Percentiles rank a stretch among this genome's conserved stretches.
Conservation (phyloP, 2,329 filamentous ascomycete species). For the Monilinia polystroma region DNA sequence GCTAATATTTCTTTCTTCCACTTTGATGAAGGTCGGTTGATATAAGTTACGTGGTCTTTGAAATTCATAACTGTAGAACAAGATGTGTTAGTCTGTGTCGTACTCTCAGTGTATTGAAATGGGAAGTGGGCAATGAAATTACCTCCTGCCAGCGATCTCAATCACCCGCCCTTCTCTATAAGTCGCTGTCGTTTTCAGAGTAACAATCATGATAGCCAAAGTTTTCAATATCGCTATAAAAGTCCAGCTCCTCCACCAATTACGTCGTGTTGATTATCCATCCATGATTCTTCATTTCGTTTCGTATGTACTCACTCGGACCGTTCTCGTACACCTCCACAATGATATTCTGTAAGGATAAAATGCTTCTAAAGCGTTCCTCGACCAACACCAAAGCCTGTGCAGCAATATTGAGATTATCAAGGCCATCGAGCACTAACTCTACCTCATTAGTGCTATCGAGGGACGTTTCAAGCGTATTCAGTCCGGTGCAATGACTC, state of each 20-base stretch:
- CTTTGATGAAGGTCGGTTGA: neutral
- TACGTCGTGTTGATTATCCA: constrained; percentile 31
- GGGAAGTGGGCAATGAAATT: neutral
- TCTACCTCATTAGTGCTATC: constrained; percentile 18
- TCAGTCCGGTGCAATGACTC: constrained; percentile 28
- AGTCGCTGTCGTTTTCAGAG: constrained; percentile 16
- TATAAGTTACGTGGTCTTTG: neutral
- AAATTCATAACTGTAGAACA: neutral
- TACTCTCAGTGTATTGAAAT: neutral
- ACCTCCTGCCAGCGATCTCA: neutral
- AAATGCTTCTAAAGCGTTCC: constrained; percentile 33
- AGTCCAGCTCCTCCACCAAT: constrained; percentile 25
- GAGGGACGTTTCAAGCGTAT: constrained; percentile 26
- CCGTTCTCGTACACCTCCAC: constrained; percentile 30
- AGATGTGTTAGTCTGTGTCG: neutral
- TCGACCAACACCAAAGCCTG: constrained; percentile 29
- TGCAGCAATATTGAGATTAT: constrained; percentile 23
- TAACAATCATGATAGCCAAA: constrained; percentile 12
- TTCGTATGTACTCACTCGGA: constrained; percentile 28
- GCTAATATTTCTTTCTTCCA: neutral
- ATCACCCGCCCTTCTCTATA: constrained; percentile 14
- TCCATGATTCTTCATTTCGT: constrained; percentile 31
- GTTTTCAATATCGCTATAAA: constrained; percentile 24
- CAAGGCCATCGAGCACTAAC: constrained; percentile 17
- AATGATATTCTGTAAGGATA: constrained; percentile 33